Evolutionary conservation across 257 asterid genomes (phyloP).

Genomic region (Solanum raphanifolium): DNA sequence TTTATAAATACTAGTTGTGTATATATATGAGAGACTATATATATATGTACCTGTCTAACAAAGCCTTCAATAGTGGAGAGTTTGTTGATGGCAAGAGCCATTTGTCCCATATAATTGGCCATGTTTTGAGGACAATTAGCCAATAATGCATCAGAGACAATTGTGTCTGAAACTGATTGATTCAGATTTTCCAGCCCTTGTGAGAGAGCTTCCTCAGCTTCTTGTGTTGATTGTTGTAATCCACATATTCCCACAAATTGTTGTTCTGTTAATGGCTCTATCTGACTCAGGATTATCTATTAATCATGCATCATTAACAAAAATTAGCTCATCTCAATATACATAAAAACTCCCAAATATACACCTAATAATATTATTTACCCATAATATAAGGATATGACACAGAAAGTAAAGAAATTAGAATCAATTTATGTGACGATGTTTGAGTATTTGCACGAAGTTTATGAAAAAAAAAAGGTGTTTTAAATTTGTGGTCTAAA

Average conservation of each 20-base stretch:
- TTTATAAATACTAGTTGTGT: not conserved
- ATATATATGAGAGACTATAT: not conserved
- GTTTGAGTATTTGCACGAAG: not conserved
- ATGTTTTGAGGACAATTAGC: conserved; percentile 33
- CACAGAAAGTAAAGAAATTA: not conserved
- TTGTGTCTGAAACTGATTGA: conserved; percentile 44
- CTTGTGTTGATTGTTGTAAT: conserved; percentile 59
- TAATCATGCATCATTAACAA: not conserved
- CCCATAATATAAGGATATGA: not conserved
- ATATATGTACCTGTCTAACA: conserved; percentile 53
- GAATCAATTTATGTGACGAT: not conserved
- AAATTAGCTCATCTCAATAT: not conserved
- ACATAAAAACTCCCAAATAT: not conserved
- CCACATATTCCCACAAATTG: conserved; percentile 53
- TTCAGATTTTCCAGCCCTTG: conserved; percentile 61
- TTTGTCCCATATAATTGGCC: conserved; percentile 56
- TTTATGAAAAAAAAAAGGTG: not conserved
- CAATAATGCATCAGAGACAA: conserved; percentile 71
- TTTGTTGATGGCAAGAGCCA: conserved; percentile 71
- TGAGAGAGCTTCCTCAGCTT: conserved; percentile 73
- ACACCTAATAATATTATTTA: not conserved
- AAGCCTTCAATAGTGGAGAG: conserved; percentile 73
- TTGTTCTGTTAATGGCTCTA: conserved; percentile 68
- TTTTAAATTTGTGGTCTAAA: not conserved
- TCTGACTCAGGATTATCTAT: conserved; percentile 47